These are phyloP conservation scores for Fusarium verrucosum DNA, from an alignment of 2,329 filamentous ascomycete species.

Conservation along the genomic window DNA sequence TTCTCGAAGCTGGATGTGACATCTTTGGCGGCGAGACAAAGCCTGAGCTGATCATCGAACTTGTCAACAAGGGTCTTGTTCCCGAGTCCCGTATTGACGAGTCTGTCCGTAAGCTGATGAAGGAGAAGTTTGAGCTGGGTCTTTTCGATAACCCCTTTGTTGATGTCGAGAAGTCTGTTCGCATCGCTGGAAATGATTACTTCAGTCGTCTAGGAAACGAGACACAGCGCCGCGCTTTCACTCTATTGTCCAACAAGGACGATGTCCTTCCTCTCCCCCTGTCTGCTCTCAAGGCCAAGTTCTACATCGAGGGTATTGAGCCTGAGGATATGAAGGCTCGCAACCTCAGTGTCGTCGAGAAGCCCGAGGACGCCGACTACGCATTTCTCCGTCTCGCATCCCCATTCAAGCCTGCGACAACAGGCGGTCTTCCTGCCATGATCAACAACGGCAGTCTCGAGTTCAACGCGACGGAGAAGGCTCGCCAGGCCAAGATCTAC, in stretches of 20 bases:
- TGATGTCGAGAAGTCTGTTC: slow-evolving; percentile 48
- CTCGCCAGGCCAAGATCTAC: slow-evolving; percentile 48
- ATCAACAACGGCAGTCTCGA: slow-evolving; percentile 55
- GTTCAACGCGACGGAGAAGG: slow-evolving; percentile 47
- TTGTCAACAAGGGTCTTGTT: slow-evolving; percentile 53
- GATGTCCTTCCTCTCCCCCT: slow-evolving; percentile 35
- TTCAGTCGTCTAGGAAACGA: slow-evolving; percentile 48
- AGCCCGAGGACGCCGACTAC: slow-evolving; percentile 52
- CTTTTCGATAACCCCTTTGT: slow-evolving; percentile 63
- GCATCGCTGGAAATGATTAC: slow-evolving; percentile 55
- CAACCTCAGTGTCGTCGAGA: slow-evolving; percentile 49
- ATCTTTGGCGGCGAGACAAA: slow-evolving; percentile 61
- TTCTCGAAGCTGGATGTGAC: slow-evolving; percentile 62
- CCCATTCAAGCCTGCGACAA: slow-evolving; percentile 49
- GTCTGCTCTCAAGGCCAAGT: slow-evolving; percentile 16
- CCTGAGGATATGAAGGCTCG: slow-evolving; percentile 27
- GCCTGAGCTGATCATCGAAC: slow-evolving; percentile 58
- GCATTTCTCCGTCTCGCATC: slow-evolving; percentile 53
- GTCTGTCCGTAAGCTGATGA: slow-evolving; percentile 57
- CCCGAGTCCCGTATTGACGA: slow-evolving; percentile 56
- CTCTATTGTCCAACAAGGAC: slow-evolving; percentile 43
- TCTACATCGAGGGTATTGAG: slow-evolving; percentile 40
- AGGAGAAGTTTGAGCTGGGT: slow-evolving; percentile 61
- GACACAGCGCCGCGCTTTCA: slow-evolving; percentile 43
- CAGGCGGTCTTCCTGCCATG: slow-evolving; percentile 49